These are phyloP conservation scores for Choiromyces venosus DNA, from an alignment of 495 filamentous ascomycete species.

Conservation along the genomic window DNA sequence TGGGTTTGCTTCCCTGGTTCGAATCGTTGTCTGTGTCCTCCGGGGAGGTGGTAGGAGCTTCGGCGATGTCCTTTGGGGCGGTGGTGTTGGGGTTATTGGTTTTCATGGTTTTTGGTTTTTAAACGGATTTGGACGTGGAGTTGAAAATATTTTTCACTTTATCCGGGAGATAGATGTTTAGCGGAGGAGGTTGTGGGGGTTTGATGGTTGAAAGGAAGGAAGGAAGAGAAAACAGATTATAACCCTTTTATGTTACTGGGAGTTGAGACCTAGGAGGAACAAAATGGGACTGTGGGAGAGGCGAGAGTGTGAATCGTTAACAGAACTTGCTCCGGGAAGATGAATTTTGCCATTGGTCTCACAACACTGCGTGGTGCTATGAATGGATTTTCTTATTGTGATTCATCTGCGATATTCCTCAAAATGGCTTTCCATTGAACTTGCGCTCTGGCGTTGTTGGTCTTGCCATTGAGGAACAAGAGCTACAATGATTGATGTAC, in stretches of 20 bases:
- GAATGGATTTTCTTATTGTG: not conserved
- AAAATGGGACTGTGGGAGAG: not conserved
- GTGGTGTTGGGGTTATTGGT: not conserved
- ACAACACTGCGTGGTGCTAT: not conserved
- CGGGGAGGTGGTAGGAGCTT: rapidly evolving
- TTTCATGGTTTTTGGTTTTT: not conserved
- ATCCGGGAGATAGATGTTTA: no score
- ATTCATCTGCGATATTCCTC: no score
- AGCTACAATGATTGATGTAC: no score
- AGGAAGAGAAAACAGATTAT: not conserved
- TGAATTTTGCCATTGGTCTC: not conserved
- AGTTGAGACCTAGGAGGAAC: not conserved
- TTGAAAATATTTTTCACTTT: not conserved
- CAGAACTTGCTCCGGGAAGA: no score
- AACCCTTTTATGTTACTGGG: not conserved
- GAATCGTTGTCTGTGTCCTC: no score
- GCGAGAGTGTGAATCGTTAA: not conserved
- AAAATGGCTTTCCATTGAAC: no score
- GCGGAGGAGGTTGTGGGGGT: not conserved
- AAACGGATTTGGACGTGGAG: not conserved
- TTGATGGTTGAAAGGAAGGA: not conserved
- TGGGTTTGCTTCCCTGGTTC: not conserved
- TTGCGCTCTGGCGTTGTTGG: no score
- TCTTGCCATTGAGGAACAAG: no score
- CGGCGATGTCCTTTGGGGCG: not conserved